These are phyloP conservation scores for Lactarius quietus DNA, from an alignment of 768 basidiomycete genomes.

Conservation along the genomic window DNA sequence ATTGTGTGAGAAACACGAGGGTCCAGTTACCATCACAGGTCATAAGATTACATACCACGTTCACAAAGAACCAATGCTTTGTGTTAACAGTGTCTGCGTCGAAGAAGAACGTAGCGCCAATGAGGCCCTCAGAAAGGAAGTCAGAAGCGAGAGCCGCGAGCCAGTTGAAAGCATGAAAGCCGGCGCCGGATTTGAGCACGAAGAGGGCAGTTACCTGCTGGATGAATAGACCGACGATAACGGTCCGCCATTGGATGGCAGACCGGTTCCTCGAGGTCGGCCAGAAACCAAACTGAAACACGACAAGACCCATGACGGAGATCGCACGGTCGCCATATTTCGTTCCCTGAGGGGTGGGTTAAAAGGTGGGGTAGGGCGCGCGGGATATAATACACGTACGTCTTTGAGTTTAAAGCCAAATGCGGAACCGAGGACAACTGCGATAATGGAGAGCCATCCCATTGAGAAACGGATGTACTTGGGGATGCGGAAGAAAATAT, in stretches of 20 bases:
- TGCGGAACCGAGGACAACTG: constrained; percentile 78
- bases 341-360: constrained; percentile 41
- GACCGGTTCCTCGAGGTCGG: constrained; percentile 57
- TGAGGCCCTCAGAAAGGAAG: constrained; percentile 64
- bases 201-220: constrained; percentile 88
- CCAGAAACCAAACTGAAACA: constrained; percentile 80
- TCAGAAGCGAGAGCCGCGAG: constrained; percentile 75
- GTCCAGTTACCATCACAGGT: background rate
- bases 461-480: constrained; percentile 52
- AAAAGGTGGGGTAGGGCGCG: constrained; percentile 9
- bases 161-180: constrained; percentile 81
- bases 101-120: constrained; percentile 83
- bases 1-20: background rate
- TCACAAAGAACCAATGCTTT: constrained; percentile 85
- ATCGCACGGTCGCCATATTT: constrained; percentile 79
- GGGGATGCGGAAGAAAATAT: constrained; percentile 60
- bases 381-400: constrained; percentile 38
- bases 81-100: constrained; percentile 50
- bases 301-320: constrained; percentile 70
- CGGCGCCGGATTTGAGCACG: constrained; percentile 80
- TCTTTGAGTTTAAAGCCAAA: constrained; percentile 68
- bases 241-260: constrained; percentile 79
- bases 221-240: constrained; percentile 82
- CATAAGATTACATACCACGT: constrained; percentile 47
- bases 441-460: constrained; percentile 77